Base-by-base conservation (phyloP, 768 basidiomycete genomes). In the Agrocybe chaxingu region DNA sequence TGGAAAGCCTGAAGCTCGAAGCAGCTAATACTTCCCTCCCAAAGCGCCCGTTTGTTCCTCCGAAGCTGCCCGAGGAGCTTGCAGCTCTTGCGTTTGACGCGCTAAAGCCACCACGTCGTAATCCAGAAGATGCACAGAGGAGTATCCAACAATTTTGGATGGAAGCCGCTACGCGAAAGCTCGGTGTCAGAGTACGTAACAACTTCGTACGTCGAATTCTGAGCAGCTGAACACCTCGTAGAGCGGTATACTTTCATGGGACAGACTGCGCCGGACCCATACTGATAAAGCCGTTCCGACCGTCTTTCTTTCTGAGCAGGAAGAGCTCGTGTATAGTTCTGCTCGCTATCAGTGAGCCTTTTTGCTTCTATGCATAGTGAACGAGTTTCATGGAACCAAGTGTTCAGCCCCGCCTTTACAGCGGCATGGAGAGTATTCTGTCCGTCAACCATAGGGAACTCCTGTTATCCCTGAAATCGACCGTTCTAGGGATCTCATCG, bases 251-350 rank as follows among this genome's bases (percentile, higher is more conserved):
- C 60, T 78, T 44, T 87, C 85, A 2, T 91, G 89, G 89, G 85
- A 87, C 62, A 61, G 76, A 50, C 64, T 80, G 42, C 70, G 73
- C 24, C 59, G 70, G 4, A 65, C 67, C 3, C 68, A 67, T 46
- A 56, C 61, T 1, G 53, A 51, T 3, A 53, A 53, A 9, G 62
- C 72, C 8, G 63, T 67, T 12, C 66, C 71, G 0, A 76, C 81
- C 0, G 71, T 84, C 0, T 86, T 90, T 58, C 66, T 92, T 18
- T 86, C 88, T 4, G 87, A 90, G 62, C 87, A 89, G 62, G 70
- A 78, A 48, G 60, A 65, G 36, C 55, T 69, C 8, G 64, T 80
- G 4, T 81, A 79, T 50, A 74, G 80, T 5, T 75, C 81, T 7
- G 78, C 81, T n/a, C 74, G 79, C 62, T 71, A 84, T 51, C 69